Evolutionary conservation across 108 stramenopile species (phyloP).

Genomic region (Cyclostephanos invisitatus): DNA sequence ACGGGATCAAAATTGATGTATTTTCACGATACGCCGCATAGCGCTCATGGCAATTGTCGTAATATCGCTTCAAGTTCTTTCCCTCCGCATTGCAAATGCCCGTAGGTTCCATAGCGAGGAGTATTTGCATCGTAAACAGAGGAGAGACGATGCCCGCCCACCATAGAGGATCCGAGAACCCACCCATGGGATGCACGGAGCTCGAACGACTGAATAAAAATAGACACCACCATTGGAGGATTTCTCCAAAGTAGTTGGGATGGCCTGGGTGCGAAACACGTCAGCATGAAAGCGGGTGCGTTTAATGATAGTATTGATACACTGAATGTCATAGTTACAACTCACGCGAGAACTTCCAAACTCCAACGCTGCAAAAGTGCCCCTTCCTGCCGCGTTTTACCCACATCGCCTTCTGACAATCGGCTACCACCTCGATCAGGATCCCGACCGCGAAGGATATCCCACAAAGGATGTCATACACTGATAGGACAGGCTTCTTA

Average conservation of each 20-base stretch:
- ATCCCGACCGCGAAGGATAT: conserved; percentile 43
- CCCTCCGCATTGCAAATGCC: conserved; percentile 73
- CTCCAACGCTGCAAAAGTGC: conserved; percentile 56
- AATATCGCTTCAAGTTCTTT: conserved; percentile 65
- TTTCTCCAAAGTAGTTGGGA: conserved; percentile 79
- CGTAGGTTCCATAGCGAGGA: conserved; percentile 54
- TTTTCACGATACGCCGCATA: conserved; percentile 56
- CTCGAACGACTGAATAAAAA: conserved; percentile 42
- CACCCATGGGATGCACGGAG: conserved; percentile 25
- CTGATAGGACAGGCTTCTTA: conserved; percentile 32
- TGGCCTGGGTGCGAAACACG: conserved; percentile 23
- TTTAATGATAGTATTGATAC: background rate
- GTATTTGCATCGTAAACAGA: conserved; percentile 65
- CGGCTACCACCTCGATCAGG: conserved; percentile 58
- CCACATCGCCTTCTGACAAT: conserved; percentile 69
- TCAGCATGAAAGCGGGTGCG: background rate
- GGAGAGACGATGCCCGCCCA: conserved; percentile 59
- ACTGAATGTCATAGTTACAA: background rate
- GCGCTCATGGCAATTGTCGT: conserved; percentile 50
- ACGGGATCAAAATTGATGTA: conserved; percentile 64
- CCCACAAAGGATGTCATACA: conserved; percentile 39
- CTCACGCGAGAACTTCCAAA: conserved; percentile 59
- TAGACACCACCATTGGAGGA: conserved; percentile 70
- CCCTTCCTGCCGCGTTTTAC: conserved; percentile 56
- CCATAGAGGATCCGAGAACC: conserved; percentile 46